Conservation (phyloP, 1,284 basidiomycete genomes). For the Microbotryomycetes sp. region DNA sequence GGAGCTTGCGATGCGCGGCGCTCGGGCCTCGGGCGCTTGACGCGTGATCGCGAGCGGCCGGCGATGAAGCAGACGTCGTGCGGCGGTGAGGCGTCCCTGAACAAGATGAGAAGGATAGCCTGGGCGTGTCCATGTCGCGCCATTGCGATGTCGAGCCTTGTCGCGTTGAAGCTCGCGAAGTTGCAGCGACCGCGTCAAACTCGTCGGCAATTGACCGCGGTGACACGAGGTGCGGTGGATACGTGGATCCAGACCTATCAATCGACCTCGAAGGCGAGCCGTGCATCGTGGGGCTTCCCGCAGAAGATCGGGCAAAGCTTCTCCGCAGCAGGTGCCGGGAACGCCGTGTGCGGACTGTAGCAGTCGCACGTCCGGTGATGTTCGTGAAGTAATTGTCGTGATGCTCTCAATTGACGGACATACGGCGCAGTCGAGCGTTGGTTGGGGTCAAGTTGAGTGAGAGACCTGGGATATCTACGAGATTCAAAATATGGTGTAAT, state of each 20-base stretch:
- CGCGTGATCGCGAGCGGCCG: not conserved
- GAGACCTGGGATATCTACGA: too few relatives aligned
- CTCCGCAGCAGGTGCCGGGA: too few relatives aligned
- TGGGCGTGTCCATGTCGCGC: not conserved
- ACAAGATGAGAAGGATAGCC: not conserved
- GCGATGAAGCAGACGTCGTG: not conserved
- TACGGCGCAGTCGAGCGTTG: too few relatives aligned
- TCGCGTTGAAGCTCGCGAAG: not conserved
- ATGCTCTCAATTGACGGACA: too few relatives aligned
- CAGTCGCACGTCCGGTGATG: too few relatives aligned
- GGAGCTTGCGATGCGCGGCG: not conserved
- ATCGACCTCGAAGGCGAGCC: not conserved
- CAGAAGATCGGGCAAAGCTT: not conserved
- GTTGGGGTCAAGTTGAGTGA: too few relatives aligned
- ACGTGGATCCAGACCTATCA: not conserved
- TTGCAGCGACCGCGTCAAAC: not conserved
- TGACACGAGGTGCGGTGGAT: not conserved
- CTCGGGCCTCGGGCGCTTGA: not conserved
- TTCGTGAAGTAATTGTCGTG: too few relatives aligned
- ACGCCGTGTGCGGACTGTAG: too few relatives aligned
- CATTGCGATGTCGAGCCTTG: not conserved
- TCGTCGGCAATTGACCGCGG: not conserved
- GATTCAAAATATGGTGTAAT: too few relatives aligned
- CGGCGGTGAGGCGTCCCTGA: not conserved
- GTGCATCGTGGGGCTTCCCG: not conserved